phyloP scores from a whole-genome alignment of 306 rosid genomes.

The Cyclanthera cordifolia region DNA sequence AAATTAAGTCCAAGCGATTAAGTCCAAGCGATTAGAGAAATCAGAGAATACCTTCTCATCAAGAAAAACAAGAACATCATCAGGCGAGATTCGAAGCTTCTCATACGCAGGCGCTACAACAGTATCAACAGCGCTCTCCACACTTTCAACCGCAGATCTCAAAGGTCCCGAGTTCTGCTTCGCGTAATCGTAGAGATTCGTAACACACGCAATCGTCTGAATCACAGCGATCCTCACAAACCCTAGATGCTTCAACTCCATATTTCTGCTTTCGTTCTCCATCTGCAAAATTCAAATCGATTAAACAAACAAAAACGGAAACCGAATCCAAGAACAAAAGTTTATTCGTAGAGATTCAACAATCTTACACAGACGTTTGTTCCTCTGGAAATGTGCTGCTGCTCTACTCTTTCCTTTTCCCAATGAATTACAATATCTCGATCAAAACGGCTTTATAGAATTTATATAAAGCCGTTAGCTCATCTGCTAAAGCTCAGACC shows the following conservation, averaged over 20 bases:
- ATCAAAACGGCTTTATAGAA: not conserved
- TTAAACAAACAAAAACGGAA: not conserved
- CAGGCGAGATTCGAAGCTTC: constrained; percentile 43
- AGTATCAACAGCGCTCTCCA: constrained; percentile 42
- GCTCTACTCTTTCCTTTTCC: not conserved
- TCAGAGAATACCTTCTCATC: constrained; percentile 44
- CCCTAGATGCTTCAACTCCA: constrained; percentile 47
- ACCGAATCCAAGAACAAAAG: not conserved
- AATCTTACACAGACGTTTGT: not conserved
- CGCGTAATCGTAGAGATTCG: constrained; percentile 52
- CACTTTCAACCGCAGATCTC: constrained; percentile 48
- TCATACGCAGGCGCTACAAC: constrained; percentile 51
- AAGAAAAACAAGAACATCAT: constrained; percentile 45
- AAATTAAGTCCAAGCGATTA: not conserved
- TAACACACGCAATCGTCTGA: constrained; percentile 29
- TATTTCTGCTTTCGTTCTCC: constrained; percentile 25
- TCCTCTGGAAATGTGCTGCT: not conserved
- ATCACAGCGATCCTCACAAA: constrained; percentile 49
- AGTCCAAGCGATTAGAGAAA: not conserved
- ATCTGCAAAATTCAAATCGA: constrained; percentile 14
- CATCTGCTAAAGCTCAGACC: not conserved
- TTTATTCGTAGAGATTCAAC: too few species aligned
- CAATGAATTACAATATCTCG: not conserved
- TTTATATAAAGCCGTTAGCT: too few species aligned
- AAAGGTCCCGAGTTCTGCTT: constrained; percentile 61